Base-by-base conservation (phyloP, 2,329 filamentous ascomycete species). In the Graphilbum ipis-grandicollis region DNA sequence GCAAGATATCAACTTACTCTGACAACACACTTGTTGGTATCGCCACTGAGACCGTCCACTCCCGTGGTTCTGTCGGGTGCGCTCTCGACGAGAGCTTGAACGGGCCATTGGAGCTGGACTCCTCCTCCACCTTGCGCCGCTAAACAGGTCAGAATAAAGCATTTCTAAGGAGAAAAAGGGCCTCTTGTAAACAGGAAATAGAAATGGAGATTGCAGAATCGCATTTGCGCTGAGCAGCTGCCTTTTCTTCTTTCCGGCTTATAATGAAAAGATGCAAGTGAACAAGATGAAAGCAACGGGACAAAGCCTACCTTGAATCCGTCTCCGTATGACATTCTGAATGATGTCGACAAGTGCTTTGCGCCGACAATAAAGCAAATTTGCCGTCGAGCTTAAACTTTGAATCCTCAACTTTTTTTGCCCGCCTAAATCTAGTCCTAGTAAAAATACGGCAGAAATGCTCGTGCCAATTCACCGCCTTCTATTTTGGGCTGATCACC, bases 11-110 rank as follows among this genome's bases (percentile, higher is more conserved):
- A 18, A 17, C 62, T 42, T 59, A 84, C 79, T 80, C 81, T 39
- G 74, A 65, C 39, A 88, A 67, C 32, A 90, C 72, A 51, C 80
- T 88, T 25, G 78, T 80, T 1, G 83, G 80, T 22, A 92, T 56
- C 4, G 83, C 83, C 25, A 90, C 66, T 31, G 78, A 86, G 15
- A 90, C 52, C 0, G 83, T 90, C 66, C 78, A 81, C 26, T 69
- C 59, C 44, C 82, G 64, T 26, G 76, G 74, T 33, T 66, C 63
- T 0, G 59, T 64, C 2, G 81, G 74, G 35, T 67, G 62, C 56
- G 83, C 88, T 28, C 76, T 59, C 9, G 77, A 73, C 5, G 73
- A 75, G 4, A 79, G 78, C 51, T 76, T 81, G 19, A 75, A 72
- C 4, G 50, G 15, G 9, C 19, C 19, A n/a, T 25, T 34, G 15